Conservation (phyloP, 2,329 filamentous ascomycete species). For the Colletotrichum acutatum region DNA sequence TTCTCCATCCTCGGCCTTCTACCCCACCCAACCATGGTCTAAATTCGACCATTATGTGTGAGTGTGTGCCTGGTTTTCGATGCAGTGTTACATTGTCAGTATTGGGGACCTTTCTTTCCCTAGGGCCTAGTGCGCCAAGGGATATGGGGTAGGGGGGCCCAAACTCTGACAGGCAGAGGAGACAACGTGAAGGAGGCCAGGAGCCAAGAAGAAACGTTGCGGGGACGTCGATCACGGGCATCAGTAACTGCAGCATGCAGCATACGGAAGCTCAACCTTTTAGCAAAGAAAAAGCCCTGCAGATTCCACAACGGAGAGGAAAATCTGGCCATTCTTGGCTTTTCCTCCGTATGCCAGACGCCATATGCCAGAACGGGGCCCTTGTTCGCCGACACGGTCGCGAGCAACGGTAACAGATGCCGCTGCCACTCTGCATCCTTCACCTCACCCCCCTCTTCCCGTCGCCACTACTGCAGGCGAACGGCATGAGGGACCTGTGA, state of each 20-base stretch:
- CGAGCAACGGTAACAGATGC: not conserved
- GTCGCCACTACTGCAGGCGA: not conserved
- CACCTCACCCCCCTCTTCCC: not conserved
- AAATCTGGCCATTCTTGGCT: conserved; percentile 13
- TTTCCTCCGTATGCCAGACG: not conserved
- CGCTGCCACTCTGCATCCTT: not conserved
- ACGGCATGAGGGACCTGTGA: not conserved
- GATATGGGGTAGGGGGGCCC: not conserved
- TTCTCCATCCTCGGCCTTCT: not conserved
- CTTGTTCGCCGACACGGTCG: not conserved
- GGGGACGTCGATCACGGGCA: conserved; percentile 30
- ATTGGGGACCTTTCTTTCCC: not conserved
- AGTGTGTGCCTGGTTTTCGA: not conserved
- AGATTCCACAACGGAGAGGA: not conserved
- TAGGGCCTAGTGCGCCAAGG: not conserved
- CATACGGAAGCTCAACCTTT: not conserved
- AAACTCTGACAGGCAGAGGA: not conserved
- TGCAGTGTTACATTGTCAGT: not conserved
- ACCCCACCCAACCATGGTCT: not conserved
- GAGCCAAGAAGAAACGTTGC: conserved; percentile 17
- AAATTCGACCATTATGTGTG: not conserved
- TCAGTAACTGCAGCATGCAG: conserved; percentile 15
- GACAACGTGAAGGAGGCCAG: not conserved
- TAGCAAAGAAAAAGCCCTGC: not conserved
- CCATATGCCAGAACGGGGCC: not conserved